Conservation (phyloP, 306 rosid genomes). For the Fragaria nilgerrensis region DNA sequence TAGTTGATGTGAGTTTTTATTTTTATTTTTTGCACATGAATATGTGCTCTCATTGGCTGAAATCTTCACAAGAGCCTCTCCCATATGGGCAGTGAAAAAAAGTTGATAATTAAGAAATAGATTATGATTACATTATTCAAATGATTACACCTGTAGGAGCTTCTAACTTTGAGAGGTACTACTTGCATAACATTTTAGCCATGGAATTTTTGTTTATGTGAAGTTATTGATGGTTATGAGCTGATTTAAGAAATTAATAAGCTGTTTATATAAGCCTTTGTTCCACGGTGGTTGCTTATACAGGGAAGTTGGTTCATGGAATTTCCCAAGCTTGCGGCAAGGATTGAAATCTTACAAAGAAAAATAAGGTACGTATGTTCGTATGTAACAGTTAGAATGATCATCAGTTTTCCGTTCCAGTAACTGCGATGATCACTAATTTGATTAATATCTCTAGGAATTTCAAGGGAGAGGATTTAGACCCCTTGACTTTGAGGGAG, state of each 20-base stretch:
- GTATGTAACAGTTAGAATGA: not conserved
- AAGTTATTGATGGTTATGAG: not conserved
- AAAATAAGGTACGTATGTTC: conserved; percentile 46
- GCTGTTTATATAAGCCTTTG: not conserved
- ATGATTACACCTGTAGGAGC: not conserved
- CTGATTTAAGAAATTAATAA: not conserved
- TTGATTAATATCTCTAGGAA: conserved; percentile 41
- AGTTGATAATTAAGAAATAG: not conserved
- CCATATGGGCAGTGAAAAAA: not conserved
- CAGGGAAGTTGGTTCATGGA: conserved; percentile 52
- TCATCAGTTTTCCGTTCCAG: not conserved
- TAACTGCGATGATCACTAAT: not conserved
- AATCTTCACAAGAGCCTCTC: not conserved
- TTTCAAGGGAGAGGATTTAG: conserved; percentile 57
- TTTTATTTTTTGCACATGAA: too few relatives aligned
- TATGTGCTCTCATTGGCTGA: too few relatives aligned
- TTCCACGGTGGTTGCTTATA: not conserved
- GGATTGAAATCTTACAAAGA: conserved; percentile 54
- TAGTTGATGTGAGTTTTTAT: too few relatives aligned
- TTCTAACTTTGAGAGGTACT: not conserved
- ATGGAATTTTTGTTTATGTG: not conserved
- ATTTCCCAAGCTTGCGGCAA: conserved; percentile 51
- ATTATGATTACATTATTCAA: not conserved
- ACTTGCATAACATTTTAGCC: not conserved
- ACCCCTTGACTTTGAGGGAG: conserved; percentile 59